These are phyloP conservation scores for Eucalyptus tenuipes DNA, from an alignment of 345 rosid species.

Conservation along the genomic window DNA sequence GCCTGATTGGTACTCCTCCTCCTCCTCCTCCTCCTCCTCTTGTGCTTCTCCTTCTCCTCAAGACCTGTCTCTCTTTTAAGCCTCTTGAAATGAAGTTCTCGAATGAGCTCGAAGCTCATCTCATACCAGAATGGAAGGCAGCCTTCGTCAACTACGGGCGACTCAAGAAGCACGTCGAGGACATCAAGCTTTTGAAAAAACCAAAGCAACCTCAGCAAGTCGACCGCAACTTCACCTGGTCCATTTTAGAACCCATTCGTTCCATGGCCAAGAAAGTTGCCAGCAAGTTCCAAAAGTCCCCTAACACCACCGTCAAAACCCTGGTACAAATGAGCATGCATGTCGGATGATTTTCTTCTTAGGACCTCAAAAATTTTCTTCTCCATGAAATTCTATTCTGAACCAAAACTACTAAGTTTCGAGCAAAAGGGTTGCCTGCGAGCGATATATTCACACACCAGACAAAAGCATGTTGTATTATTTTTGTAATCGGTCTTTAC, in stretches of 20 bases:
- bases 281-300: not conserved
- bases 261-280: slow-evolving; percentile 22
- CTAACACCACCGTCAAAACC: slow-evolving; percentile 27
- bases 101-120: slow-evolving; percentile 86
- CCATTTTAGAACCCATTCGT: slow-evolving; percentile 48
- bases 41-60: not conserved
- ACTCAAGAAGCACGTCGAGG: slow-evolving; percentile 76
- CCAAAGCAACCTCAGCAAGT: slow-evolving; percentile 15
- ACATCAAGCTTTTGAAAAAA: slow-evolving; percentile 41
- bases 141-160: slow-evolving; percentile 81
- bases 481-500: not conserved
- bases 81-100: slow-evolving; percentile 75
- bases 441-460: not conserved
- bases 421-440: not conserved
- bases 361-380: not conserved
- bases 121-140: slow-evolving; percentile 95
- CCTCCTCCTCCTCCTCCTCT: not conserved
- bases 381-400: not conserved
- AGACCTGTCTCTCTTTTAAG: not conserved
- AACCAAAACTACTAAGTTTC: not conserved
- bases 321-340: slow-evolving; percentile 29
- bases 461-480: not conserved
- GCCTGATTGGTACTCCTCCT: not conserved
- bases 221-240: slow-evolving; percentile 20
- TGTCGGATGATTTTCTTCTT: not conserved